phyloP scores from a whole-genome alignment of 306 rosid genomes.

The Mimosa bimucronata region DNA sequence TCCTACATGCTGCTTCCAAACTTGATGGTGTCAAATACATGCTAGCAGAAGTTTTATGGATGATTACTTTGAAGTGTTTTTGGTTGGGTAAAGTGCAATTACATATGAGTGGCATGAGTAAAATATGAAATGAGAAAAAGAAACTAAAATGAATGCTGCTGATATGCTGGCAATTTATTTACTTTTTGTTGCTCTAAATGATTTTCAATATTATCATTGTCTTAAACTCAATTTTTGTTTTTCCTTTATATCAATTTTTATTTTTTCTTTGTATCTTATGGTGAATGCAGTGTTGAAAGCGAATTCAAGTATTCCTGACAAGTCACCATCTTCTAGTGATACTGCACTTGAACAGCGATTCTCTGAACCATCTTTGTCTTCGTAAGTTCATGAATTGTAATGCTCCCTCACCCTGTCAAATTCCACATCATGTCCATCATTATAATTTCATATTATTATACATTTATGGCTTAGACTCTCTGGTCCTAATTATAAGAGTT shows the following conservation, averaged over 20 bases:
- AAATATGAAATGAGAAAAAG: too few relatives aligned
- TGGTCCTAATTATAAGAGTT: too few relatives aligned
- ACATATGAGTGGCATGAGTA: too few relatives aligned
- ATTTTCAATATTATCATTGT: neutral
- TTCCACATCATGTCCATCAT: slow-evolving; percentile 15
- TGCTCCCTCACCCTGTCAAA: neutral
- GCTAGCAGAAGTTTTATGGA: neutral
- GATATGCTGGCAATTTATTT: too few relatives aligned
- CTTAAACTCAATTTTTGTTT: neutral
- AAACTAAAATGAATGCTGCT: too few relatives aligned
- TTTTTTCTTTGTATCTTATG: too few relatives aligned
- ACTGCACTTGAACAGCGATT: slow-evolving; percentile 60
- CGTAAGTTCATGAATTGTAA: slow-evolving; percentile 53
- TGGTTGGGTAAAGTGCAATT: neutral
- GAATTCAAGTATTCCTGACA: slow-evolving; percentile 64
- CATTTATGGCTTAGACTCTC: neutral
- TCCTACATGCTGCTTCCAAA: neutral
- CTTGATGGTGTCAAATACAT: neutral
- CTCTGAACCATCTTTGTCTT: slow-evolving; percentile 59
- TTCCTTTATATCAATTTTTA: too few relatives aligned
- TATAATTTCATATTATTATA: neutral
- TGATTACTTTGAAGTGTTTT: neutral
- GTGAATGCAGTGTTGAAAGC: slow-evolving; percentile 62
- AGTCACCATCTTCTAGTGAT: slow-evolving; percentile 56
- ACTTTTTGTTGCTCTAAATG: neutral